These are phyloP conservation scores for Colletotrichum lini DNA, from an alignment of 2,329 filamentous ascomycete species.

Conservation along the genomic window DNA sequence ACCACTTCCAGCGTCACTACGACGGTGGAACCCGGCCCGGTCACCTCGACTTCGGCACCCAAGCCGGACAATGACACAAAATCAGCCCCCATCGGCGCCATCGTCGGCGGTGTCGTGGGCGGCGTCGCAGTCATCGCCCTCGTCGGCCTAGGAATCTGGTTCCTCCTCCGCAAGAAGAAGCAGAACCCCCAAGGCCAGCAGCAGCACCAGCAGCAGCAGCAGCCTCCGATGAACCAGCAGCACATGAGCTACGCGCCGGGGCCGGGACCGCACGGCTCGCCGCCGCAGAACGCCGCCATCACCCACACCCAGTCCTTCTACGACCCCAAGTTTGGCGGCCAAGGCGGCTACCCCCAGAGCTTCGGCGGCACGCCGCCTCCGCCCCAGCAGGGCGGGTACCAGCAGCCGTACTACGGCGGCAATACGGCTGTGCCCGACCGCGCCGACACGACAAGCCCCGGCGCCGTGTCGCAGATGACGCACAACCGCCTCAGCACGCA, in stretches of 20 bases:
- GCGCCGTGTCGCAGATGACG: conserved; percentile 33
- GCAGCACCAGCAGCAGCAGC: conserved; percentile 4
- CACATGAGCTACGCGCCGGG: conserved; percentile 21
- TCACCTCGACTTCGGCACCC: neutral
- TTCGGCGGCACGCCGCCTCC: conserved; percentile 44
- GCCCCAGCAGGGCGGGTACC: conserved; percentile 24
- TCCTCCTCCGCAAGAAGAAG: conserved; percentile 52
- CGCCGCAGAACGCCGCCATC: conserved; percentile 19
- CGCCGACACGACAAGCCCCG: conserved; percentile 39
- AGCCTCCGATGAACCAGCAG: conserved; percentile 28
- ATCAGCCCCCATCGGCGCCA: conserved; percentile 51
- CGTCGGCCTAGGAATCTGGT: conserved; percentile 48
- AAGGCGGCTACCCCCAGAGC: conserved; percentile 36
- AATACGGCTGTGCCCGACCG: conserved; percentile 36
- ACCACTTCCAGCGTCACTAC: conserved; percentile 13
- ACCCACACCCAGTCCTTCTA: conserved; percentile 44
- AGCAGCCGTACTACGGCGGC: conserved; percentile 42
- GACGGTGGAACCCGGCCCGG: neutral
- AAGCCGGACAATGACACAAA: conserved; percentile 25
- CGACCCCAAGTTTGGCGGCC: conserved; percentile 47
- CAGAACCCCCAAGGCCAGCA: conserved; percentile 36
- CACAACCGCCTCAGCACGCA: conserved; percentile 34
- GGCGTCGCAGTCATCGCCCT: conserved; percentile 53
- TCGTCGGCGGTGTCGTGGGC: conserved; percentile 56
- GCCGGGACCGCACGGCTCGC: neutral